Evolutionary conservation across 805 yeast species (phyloP).

Genomic region (Wickerhamomyces silvicola): DNA sequence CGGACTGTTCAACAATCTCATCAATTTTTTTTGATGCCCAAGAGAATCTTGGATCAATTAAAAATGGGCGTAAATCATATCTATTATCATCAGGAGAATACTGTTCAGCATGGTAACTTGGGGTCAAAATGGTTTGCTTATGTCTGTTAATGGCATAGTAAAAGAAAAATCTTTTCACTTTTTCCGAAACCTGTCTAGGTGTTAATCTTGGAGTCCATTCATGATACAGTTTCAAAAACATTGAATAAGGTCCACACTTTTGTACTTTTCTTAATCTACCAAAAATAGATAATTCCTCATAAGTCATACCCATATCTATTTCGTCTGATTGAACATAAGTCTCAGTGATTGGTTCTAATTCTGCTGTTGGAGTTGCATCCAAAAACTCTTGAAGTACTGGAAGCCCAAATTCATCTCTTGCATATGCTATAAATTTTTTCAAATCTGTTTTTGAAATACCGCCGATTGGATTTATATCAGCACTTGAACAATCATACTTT

Average conservation of each 20-base stretch:
- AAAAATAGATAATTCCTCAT: constrained; percentile 85
- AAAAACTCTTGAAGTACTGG: constrained; percentile 76
- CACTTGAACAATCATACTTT: constrained; percentile 94
- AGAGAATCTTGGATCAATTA: constrained; percentile 82
- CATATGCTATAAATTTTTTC: constrained; percentile 79
- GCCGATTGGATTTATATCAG: constrained; percentile 98
- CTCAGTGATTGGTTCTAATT: constrained; percentile 91
- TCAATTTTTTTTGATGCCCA: constrained; percentile 91
- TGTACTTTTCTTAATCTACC: constrained; percentile 88
- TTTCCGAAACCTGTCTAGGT: constrained; percentile 81
- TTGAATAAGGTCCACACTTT: constrained; percentile 93
- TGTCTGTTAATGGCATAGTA: constrained; percentile 94
- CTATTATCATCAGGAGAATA: constrained; percentile 98
- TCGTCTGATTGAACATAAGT: constrained; percentile 94
- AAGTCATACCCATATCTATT: constrained; percentile 97
- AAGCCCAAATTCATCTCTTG: constrained; percentile 58
- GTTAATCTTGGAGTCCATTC: constrained; percentile 85
- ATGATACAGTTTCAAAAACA: constrained; percentile 85
- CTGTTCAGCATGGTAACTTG: constrained; percentile 95
- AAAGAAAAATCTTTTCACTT: constrained; percentile 88
- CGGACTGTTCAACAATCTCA: constrained; percentile 55
- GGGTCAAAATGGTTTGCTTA: constrained; percentile 96
- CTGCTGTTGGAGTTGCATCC: constrained; percentile 96
- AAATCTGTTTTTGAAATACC: constrained; percentile 94
- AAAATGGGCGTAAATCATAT: constrained; percentile 92